These are phyloP conservation scores for Fusarium circinatum DNA, from an alignment of 2,329 filamentous ascomycete genomes.

Conservation along the genomic window DNA sequence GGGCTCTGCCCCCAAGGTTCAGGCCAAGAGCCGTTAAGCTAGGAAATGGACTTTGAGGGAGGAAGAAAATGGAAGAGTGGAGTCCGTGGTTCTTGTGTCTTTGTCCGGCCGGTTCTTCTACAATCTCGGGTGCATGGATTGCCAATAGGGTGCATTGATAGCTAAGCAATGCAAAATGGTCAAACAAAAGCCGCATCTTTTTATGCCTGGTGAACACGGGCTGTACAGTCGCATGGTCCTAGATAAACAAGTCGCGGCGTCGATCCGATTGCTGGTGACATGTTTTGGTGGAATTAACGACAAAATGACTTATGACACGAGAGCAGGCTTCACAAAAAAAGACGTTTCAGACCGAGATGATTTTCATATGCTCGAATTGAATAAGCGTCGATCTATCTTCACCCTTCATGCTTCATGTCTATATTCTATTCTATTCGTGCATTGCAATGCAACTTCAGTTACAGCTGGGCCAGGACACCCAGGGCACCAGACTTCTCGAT, in stretches of 20 bases:
- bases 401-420: conserved; percentile 33
- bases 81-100: conserved; percentile 57
- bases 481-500: conserved; percentile 63
- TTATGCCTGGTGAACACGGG: conserved; percentile 31
- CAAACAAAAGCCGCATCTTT: conserved; percentile 35
- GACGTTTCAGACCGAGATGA: background rate
- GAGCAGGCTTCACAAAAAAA: conserved; percentile 4
- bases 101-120: conserved; percentile 56
- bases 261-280: conserved; percentile 12
- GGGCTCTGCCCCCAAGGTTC: conserved; percentile 86
- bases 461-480: conserved; percentile 64
- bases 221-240: conserved; percentile 13
- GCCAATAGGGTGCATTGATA: conserved; percentile 56
- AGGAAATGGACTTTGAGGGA: conserved; percentile 31
- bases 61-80: conserved; percentile 46
- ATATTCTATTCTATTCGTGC: conserved; percentile 1
- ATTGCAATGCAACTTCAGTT: conserved; percentile 35
- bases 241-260: conserved; percentile 26
- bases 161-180: conserved; percentile 53
- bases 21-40: conserved; percentile 80
- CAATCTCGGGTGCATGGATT: conserved; percentile 56
- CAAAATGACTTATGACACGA: conserved; percentile 13
- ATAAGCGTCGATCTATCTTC: conserved; percentile 30
- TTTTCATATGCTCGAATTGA: conserved; percentile 11
- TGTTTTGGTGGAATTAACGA: conserved; percentile 10